These are phyloP conservation scores for Solanum paucissectum DNA, from an alignment of 257 asterid genomes.

Conservation along the genomic window DNA sequence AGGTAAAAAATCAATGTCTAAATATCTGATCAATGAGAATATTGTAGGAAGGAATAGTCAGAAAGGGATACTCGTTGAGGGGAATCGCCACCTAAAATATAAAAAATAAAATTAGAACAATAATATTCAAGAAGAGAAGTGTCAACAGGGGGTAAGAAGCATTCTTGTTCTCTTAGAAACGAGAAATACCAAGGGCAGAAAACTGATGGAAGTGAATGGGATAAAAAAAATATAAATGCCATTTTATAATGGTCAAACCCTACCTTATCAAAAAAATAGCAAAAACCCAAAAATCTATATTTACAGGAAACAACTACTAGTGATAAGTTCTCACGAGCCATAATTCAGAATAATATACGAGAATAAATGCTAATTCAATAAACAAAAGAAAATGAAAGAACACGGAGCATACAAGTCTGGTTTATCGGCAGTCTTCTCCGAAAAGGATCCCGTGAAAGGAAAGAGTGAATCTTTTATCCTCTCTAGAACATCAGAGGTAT, in stretches of 20 bases:
- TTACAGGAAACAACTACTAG: neutral
- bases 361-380: neutral
- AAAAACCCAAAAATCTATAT: neutral
- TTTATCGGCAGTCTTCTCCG: constrained; percentile 69
- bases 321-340: neutral
- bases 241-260: neutral
- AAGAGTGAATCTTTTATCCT: constrained; percentile 84
- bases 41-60: neutral
- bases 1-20: neutral
- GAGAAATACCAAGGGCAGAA: neutral
- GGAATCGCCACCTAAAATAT: neutral
- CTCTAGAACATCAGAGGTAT: constrained; percentile 86
- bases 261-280: neutral
- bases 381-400: neutral
- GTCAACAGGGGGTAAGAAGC: neutral
- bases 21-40: neutral
- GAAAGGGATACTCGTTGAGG: neutral
- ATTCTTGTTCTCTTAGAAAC: neutral
- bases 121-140: neutral
- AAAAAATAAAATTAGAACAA: neutral
- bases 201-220: neutral
- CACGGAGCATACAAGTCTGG: constrained; percentile 73
- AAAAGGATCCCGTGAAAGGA: constrained; percentile 81
- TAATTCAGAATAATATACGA: neutral
- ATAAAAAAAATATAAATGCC: neutral